Base-by-base conservation (phyloP, 257 asterid species). In the Fraxinus pennsylvanica region DNA sequence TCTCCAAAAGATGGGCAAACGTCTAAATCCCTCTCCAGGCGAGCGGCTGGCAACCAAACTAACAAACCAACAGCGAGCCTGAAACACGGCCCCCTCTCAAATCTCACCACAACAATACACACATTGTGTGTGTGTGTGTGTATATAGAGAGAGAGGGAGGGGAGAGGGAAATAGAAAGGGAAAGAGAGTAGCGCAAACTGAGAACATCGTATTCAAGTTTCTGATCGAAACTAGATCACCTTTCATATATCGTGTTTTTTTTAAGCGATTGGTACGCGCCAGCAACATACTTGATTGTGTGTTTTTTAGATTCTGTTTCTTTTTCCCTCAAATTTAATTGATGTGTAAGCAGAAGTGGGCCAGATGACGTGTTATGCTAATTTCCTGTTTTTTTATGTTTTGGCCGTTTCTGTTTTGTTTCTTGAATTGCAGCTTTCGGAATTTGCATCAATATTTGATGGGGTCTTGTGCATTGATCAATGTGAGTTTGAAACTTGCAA, bases 1-100 rank as follows among this genome's bases (percentile, higher is more conserved):
- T 68, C 36, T 73, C 25, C 63, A 73, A 80, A 78, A 80, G 68
- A 81, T 76, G 88, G 90, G 85, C 79, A 50, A 50, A 59, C 1
- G 2, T 2, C 10, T 47, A 43, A 39, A 4, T 43, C 61, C 66
- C 75, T 65, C 38, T 78, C 83, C 81, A 54, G 27, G 27, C 27
- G 27, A 25, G 27, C 0, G 27, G 27, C 27, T 25, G 27, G 27
- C 27, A 25, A 25, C 27, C 27, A 25, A 25, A 25, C 27, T 25
- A 57, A 82, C 79, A 82, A 79, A 72, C 19, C 57, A 65, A 61
- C 63, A 33, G 79, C 86, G 81, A 79, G 72, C 70, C 78, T 72
- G 19, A 76, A 81, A 81, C 57, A 12, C 5, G 52, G 0, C 1
- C 52, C 17, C 47, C 30, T 29, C 19, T 50, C n/a, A 38, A 5